Evolutionary conservation across 805 yeast genomes (phyloP), one percentile per base, ranked within the genome.

Genomic region (Ogataea sp.): DNA sequence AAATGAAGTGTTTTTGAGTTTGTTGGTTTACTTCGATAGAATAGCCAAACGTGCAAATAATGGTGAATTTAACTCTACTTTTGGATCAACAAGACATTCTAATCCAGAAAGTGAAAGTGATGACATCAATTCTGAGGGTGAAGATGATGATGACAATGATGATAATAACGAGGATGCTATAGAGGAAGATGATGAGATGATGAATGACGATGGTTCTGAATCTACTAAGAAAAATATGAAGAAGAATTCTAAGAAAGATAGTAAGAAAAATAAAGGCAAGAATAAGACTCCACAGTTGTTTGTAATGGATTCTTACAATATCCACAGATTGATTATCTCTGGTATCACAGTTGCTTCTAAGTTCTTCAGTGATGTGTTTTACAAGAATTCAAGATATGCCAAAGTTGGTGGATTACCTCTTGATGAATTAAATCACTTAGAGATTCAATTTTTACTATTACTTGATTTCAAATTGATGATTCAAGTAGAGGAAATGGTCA

Each of bases 331-430:
- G 47, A 85, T 93, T 37, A 90, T 93, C 36, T 83, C 95, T 11
- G 97, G 97, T 4, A 82, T 93, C 43, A 90, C 99, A 0, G 97
- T 93, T 20, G 86, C 95, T 21, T 83, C 95, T 29, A 93, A 93
- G 65, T 90, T 90, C 59, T 89, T 89, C 59, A 80, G 90, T 51
- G 97, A 90, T 61, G 86, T 89, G 36, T 90, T 89, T 55, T 90
- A 90, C 69, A 90, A 90, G 56, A 90, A 90, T 58, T 79, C 93
- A 39, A 73, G 97, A 46, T 90, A 90, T 59, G 96, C 97, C 10
- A 85, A 89, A 58, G 93, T 90, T 33, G 97, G 97, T 6, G 97
- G 97, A 0, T 70, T 90, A 40, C 95, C 97, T 7, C 69, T 88
- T 41, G 95, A 86, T 40, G 99, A 93, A 58, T 70, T 93, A 56